Evolutionary conservation across 2,329 filamentous ascomycete species (phyloP).

Genomic region (Fusarium drepaniforme): DNA sequence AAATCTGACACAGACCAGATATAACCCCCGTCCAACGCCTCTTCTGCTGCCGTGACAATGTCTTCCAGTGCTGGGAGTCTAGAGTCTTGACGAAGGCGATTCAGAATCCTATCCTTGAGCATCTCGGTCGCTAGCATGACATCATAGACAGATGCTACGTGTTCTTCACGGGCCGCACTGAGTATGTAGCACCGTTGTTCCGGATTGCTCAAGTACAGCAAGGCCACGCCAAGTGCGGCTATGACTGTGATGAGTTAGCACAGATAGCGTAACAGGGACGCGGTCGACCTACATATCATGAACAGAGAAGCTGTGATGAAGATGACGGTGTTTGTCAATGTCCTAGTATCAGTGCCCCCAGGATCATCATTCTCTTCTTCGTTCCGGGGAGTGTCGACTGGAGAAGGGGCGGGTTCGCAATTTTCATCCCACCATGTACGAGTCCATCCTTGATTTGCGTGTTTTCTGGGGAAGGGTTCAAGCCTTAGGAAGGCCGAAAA

Average conservation of each 20-base stretch:
- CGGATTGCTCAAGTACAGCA: not conserved
- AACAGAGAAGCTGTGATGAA: not conserved
- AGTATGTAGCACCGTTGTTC: not conserved
- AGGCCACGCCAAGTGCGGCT: not conserved
- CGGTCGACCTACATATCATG: not conserved
- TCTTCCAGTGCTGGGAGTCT: rapidly evolving
- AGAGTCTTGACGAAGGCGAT: not conserved
- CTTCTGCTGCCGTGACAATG: not conserved
- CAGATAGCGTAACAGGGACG: too few species aligned
- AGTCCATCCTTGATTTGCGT: not conserved
- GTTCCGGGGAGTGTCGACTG: not conserved
- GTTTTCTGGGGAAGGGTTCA: rapidly evolving
- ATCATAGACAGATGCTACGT: not conserved
- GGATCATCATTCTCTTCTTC: not conserved
- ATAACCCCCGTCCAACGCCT: not conserved
- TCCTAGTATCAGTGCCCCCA: not conserved
- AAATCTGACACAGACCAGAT: not conserved
- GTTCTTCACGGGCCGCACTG: rapidly evolving
- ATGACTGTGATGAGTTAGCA: not conserved
- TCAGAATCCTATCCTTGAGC: not conserved
- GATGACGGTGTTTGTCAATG: not conserved
- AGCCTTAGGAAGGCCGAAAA: not conserved
- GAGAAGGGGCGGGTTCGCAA: not conserved
- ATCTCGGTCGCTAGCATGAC: rapidly evolving
- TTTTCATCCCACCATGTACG: not conserved